Conservation (phyloP, 192 early-diverging fungal species). For the Oehlia diaphana region DNA sequence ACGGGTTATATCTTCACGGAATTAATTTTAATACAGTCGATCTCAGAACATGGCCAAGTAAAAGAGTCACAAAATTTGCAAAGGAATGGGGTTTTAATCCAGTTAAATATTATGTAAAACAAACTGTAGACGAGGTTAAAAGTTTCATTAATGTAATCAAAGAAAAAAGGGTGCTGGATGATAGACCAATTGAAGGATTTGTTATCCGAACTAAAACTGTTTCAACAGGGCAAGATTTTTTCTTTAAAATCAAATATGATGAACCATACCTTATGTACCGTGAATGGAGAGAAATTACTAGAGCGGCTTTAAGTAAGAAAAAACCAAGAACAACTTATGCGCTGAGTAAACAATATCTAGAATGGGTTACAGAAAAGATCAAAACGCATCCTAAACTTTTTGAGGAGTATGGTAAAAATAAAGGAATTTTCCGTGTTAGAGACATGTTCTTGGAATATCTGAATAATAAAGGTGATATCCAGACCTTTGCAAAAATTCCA, state of each 20-base stretch:
- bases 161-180: slow-evolving; percentile 63
- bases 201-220: slow-evolving; percentile 75
- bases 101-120: slow-evolving; percentile 54
- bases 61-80: slow-evolving; percentile 62
- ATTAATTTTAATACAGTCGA: slow-evolving; percentile 77
- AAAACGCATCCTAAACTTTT: slow-evolving; percentile 66
- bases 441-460: slow-evolving; percentile 72
- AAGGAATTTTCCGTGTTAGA: slow-evolving; percentile 82
- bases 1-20: slow-evolving; percentile 92
- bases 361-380: slow-evolving; percentile 71
- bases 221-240: slow-evolving; percentile 45
- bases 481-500: not conserved
- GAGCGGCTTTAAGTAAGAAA: slow-evolving; percentile 46
- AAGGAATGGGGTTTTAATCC: slow-evolving; percentile 70
- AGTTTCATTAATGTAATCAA: slow-evolving; percentile 68
- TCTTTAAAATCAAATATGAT: slow-evolving; percentile 97
- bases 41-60: slow-evolving; percentile 71
- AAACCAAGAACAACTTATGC: slow-evolving; percentile 29
- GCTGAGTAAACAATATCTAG: slow-evolving; percentile 69
- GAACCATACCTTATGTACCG: slow-evolving; percentile 93
- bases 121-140: slow-evolving; percentile 63
- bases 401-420: slow-evolving; percentile 58
- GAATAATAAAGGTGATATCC: slow-evolving; percentile 24
- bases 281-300: slow-evolving; percentile 96
- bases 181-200: slow-evolving; percentile 84